These are phyloP conservation scores for Spironucleus salmonicida DNA, from an alignment of 208 protist genomes.

Conservation along the genomic window DNA sequence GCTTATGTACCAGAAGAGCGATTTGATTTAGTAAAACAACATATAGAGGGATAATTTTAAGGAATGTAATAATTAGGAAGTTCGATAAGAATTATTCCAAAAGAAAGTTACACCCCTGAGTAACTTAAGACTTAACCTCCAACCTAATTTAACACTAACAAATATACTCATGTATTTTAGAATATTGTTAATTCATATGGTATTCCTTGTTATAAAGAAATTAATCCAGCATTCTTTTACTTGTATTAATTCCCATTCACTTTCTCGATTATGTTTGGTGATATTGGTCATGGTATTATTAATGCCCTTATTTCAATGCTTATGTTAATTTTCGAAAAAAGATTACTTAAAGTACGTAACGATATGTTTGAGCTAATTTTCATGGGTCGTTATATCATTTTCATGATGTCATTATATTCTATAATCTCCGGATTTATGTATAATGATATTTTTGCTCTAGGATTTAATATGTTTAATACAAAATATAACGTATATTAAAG, in stretches of 20 bases:
- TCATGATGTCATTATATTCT: conserved; percentile 49
- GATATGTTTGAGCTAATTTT: conserved; percentile 40
- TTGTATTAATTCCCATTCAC: conserved; percentile 94
- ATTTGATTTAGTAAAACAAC: background rate
- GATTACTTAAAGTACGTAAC: conserved; percentile 17
- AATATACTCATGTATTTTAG: conserved; percentile 83
- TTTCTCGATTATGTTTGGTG: conserved; percentile 98
- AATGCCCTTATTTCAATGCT: conserved; percentile 35
- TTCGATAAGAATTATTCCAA: too few relatives aligned
- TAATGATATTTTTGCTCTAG: conserved; percentile 50
- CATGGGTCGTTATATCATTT: conserved; percentile 49
- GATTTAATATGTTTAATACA: conserved; percentile 40
- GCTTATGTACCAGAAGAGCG: background rate
- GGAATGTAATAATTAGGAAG: too few relatives aligned
- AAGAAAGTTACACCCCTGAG: too few relatives aligned
- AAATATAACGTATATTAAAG: background rate
- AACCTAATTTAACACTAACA: conserved; percentile 84
- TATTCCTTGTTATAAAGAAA: conserved; percentile 63
- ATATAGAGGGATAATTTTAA: background rate
- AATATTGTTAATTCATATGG: conserved; percentile 89
- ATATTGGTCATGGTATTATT: conserved; percentile 80
- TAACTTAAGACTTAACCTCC: conserved; percentile 55
- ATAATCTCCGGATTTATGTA: conserved; percentile 50
- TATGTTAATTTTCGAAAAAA: conserved; percentile 37
- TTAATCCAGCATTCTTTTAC: conserved; percentile 43